These are phyloP conservation scores for Eustoma russellianum DNA, from an alignment of 257 asterid species.

Conservation along the genomic window DNA sequence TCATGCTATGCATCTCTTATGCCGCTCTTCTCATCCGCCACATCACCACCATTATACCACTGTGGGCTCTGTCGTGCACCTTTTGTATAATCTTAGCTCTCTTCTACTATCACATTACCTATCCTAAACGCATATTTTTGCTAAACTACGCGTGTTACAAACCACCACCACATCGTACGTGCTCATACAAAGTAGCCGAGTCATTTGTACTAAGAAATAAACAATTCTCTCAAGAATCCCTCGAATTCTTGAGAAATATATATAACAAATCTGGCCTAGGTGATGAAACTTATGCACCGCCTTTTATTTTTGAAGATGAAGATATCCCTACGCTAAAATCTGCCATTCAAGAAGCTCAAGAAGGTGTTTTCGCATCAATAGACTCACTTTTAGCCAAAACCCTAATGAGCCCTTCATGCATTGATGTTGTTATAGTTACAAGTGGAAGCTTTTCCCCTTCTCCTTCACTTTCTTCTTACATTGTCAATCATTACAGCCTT, in stretches of 20 bases:
- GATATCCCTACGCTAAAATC: constrained; percentile 22
- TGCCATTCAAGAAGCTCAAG: constrained; percentile 54
- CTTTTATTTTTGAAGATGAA: constrained; percentile 36
- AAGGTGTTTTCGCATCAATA: constrained; percentile 46
- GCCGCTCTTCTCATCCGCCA: constrained; percentile 16
- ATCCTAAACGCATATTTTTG: constrained; percentile 32
- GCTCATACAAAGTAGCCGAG: constrained; percentile 31
- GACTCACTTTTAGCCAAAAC: constrained; percentile 43
- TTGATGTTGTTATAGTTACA: constrained; percentile 47
- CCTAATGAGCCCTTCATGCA: constrained; percentile 15
- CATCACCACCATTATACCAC: constrained; percentile 20
- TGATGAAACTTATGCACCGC: constrained; percentile 57
- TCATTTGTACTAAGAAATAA: constrained; percentile 23
- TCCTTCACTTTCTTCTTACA: constrained; percentile 48
- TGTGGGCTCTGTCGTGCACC: constrained; percentile 15
- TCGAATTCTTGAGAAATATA: constrained; percentile 44
- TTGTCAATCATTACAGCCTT: constrained; percentile 43
- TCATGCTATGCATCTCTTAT: constrained; percentile 20
- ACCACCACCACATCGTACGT: constrained; percentile 47
- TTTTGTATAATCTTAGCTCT: constrained; percentile 11
- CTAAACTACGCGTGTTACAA: constrained; percentile 53
- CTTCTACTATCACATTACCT: constrained; percentile 16
- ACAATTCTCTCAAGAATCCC: constrained; percentile 16
- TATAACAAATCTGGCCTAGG: constrained; percentile 51
- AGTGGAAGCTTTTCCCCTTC: constrained; percentile 50